Percentiles rank a stretch among this genome's conserved stretches.
These are phyloP conservation scores for Pleurotus cornucopiae DNA, from an alignment of 768 basidiomycete species.

Conservation along the genomic window DNA sequence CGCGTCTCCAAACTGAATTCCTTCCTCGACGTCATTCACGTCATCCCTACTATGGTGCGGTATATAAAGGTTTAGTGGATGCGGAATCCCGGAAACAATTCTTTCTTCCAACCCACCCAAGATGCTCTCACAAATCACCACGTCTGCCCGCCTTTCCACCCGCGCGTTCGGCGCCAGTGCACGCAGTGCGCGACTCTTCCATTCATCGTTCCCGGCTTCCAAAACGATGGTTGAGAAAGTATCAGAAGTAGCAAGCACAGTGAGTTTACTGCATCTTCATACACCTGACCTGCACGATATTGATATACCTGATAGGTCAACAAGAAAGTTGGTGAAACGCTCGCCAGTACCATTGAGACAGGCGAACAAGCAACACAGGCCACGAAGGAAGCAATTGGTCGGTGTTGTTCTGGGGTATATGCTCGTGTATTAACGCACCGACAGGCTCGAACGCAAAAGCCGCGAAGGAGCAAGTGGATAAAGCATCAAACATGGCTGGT, in stretches of 20 bases:
- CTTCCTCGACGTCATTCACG: not conserved
- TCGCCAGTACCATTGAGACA: conserved; percentile 43
- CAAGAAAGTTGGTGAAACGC: conserved; percentile 37
- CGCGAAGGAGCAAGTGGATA: conserved; percentile 31
- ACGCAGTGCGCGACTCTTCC: conserved; percentile 23
- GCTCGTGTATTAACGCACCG: not conserved
- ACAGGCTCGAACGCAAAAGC: conserved; percentile 30
- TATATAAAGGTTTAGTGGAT: not conserved
- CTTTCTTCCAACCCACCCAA: not conserved
- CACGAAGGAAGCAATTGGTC: conserved; percentile 39
- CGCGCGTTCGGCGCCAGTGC: not conserved
- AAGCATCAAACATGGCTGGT: conserved; percentile 24
- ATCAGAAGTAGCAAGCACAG: conserved; percentile 38
- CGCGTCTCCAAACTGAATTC: not conserved
- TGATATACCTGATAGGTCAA: conserved; percentile 29
- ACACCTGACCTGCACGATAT: not conserved
- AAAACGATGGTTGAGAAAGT: conserved; percentile 44
- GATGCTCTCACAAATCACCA: conserved; percentile 6
- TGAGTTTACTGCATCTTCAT: conserved; percentile 11
- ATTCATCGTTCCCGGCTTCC: conserved; percentile 26
- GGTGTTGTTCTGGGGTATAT: conserved; percentile 7
- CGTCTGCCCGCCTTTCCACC: not conserved
- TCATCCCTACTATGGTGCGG: not conserved
- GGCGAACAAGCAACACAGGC: conserved; percentile 37
- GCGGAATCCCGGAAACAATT: not conserved